Conservation (phyloP, 2,329 filamentous ascomycete genomes). For the Colletotrichum sidae region DNA sequence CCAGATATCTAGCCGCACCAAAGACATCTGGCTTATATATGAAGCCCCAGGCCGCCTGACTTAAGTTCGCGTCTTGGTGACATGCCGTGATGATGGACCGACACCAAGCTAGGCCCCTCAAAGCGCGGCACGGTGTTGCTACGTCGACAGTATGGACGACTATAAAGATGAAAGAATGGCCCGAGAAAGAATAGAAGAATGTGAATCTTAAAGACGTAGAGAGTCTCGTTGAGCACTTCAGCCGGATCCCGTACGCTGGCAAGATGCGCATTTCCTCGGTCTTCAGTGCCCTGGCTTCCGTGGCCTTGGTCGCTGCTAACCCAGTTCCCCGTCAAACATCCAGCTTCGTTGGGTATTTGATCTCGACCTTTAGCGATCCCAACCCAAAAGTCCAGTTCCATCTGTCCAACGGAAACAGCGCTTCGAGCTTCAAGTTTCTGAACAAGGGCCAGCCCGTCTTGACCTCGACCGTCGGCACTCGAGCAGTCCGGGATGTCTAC, state of each 20-base stretch:
- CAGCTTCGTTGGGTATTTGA: slow-evolving; percentile 48
- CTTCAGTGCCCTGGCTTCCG: slow-evolving; percentile 3
- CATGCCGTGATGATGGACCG: not conserved
- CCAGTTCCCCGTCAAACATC: slow-evolving; percentile 25
- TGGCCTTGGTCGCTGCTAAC: slow-evolving; percentile 6
- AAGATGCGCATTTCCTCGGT: slow-evolving; percentile 19
- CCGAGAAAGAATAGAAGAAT: no score
- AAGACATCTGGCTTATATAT: slow-evolving; percentile 11
- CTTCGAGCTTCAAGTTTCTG: slow-evolving; percentile 47
- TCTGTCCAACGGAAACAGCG: slow-evolving; percentile 47
- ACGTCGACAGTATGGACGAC: no score
- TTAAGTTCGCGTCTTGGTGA: not conserved
- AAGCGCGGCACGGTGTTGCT: not conserved
- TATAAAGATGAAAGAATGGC: not conserved
- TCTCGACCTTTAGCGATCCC: slow-evolving; percentile 50
- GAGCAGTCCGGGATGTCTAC: slow-evolving; percentile 49
- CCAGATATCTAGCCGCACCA: slow-evolving; percentile 24
- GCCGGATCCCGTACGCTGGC: not conserved
- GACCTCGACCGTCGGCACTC: slow-evolving; percentile 48
- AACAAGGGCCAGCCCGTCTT: slow-evolving; percentile 48
- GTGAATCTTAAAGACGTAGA: no score
- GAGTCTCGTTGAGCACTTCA: not conserved
- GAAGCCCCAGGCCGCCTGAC: not conserved
- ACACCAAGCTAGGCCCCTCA: not conserved
- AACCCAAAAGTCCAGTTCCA: slow-evolving; percentile 48